Evolutionary conservation across 2,329 filamentous ascomycete genomes (phyloP), one percentile per base, ranked within the genome.

Genomic region (Stylonectria norvegica): DNA sequence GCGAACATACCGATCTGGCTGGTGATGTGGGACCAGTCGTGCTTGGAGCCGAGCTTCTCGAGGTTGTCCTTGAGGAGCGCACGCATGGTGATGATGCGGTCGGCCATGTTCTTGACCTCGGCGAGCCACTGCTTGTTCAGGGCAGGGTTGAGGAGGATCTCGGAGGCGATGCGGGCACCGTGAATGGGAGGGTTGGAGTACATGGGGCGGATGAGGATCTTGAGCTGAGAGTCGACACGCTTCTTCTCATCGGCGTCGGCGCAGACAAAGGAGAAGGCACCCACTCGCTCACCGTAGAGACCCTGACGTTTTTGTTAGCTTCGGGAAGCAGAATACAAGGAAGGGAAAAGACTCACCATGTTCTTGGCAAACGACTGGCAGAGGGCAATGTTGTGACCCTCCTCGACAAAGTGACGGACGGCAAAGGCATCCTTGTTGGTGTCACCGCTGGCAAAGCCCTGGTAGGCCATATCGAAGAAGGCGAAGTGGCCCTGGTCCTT

Each of bases 401-500:
- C 75, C 71, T 89, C 79, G 65, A 96, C 82, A 67, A 98, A 98
- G 77, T 96, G 78, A 55, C 93, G 83, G 54, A 97, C 79, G 47
- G 93, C 88, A 65, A 91, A 97, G 50, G 93, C 93, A 65, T 98
- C 91, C 69, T 83, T 83, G 75, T 94, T 81, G 51, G 87, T 93
- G 71, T 95, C 81, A 56, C 91, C 91, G 51, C 85, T 93, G 57
- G 91, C 91, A 63, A 98, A 97, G 58, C 91, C 91, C 73, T 98
- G 91, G 78, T 98, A 98, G 51, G 91, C 91, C 90, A 96, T 96
- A 70, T 97, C 91, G 73, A 97, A 98, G 81, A 98, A 96, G 59
- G 89, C 83, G 67, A 85, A 95, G 78, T 97, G 91, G 36, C 78
- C 83, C 66, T 86, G 82, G 64, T 81, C 78, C 79, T 94, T 94